phyloP scores from a whole-genome alignment of 1,284 basidiomycete species.

The Ustilago lituana region DNA sequence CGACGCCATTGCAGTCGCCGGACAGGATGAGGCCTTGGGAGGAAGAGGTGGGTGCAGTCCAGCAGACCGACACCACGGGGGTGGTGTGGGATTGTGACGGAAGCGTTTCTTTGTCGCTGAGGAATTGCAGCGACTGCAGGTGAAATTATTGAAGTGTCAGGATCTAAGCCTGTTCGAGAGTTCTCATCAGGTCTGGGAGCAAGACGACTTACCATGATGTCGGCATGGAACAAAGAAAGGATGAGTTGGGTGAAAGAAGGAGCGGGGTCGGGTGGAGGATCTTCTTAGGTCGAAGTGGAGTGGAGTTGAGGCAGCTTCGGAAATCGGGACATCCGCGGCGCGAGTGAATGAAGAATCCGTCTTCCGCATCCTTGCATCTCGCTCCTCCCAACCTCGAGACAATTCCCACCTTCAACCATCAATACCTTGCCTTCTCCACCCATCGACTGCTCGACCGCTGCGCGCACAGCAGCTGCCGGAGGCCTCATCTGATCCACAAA shows the following conservation, averaged over 20 bases:
- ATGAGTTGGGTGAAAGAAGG: too few species aligned
- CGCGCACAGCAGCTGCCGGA: too few species aligned
- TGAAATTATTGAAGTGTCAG: neutral
- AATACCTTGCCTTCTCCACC: neutral
- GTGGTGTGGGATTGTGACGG: slow-evolving; percentile 28
- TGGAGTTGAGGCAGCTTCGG: slow-evolving; percentile 5
- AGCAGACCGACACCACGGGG: slow-evolving; percentile 37
- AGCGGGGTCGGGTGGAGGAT: neutral
- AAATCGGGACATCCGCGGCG: slow-evolving; percentile 3
- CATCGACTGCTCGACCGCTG: too few species aligned
- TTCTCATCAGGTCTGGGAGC: too few species aligned
- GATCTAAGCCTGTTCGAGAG: neutral
- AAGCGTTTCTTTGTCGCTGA: slow-evolving; percentile 36
- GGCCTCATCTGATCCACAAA: too few species aligned
- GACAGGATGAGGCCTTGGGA: slow-evolving; percentile 25
- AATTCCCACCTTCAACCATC: neutral
- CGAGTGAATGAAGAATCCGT: neutral
- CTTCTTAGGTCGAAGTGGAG: slow-evolving; percentile 3
- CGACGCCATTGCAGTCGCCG: slow-evolving; percentile 18
- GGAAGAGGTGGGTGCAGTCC: slow-evolving; percentile 18
- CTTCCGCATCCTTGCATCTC: slow-evolving; percentile 6
- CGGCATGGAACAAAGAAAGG: too few species aligned
- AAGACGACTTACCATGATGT: slow-evolving; percentile 10
- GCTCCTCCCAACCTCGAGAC: neutral
- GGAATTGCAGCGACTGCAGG: slow-evolving; percentile 45